Evolutionary conservation across 2,329 filamentous ascomycete genomes (phyloP), one percentile per base, ranked within the genome.

Genomic region (Penicillium aurantiogriseum): DNA sequence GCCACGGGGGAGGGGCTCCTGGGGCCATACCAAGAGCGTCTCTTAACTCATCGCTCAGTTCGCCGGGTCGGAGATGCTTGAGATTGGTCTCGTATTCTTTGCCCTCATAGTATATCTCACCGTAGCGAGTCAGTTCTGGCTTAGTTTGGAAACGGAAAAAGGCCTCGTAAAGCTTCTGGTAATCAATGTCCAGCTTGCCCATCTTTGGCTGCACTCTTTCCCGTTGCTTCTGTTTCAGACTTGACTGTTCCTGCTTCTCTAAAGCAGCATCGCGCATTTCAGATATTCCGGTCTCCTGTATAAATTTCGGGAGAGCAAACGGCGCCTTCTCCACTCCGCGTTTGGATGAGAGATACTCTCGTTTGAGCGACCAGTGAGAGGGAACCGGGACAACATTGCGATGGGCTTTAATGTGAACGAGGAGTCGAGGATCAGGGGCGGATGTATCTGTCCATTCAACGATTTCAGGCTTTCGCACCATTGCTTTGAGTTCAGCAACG

Each of bases 131-230:
- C 62, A 99, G 79, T 66, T 92, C 88, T 0, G 94, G 94, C 77
- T 99, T 99, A 40, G 91, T 96, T 78, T 99, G 94, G 72, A 96
- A 95, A 58, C 92, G 86, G 81, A 99, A 99, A 80, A 99, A 99
- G 4, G 94, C 94, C 72, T 97, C 94, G 77, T 97, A 97, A 54
- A 97, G 86, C 74, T 94, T 97, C 72, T 96, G 91, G 75, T 99
- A 99, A 76, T 99, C 94, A 65, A 99, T 97, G 74, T 99, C 94
- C 50, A 99, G 82, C 75, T 94, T 95, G 61, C 94, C 94, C 84
- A 97, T 94, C 78, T 97, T 97, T 29, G 92, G 92, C 62, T 92
- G 88, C 13, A 99, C 94, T 45, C 94, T 85, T 76, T 97, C 94
- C 48, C 94, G 86, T 77, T 97, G 92, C 75, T 96, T 97, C 74